Conservation (phyloP, 176 grass and related monocot genomes). For the Avena sativa region DNA sequence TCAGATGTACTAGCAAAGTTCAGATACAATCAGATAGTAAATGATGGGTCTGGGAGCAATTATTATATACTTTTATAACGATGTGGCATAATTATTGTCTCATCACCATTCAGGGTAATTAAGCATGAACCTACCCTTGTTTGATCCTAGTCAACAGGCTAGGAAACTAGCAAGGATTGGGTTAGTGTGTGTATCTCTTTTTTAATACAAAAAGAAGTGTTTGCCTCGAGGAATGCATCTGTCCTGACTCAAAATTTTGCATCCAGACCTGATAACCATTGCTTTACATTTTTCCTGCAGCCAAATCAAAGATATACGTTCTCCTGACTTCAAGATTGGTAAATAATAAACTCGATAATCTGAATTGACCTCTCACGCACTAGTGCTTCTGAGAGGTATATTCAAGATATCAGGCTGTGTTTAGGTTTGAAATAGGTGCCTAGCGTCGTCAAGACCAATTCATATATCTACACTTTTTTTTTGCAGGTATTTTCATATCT, state of each 20-base stretch:
- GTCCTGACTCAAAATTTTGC: no score
- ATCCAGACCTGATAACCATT: neutral
- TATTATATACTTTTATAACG: neutral
- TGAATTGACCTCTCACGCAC: neutral
- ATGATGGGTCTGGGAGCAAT: neutral
- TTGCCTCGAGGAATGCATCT: neutral
- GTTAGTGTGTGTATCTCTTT: neutral
- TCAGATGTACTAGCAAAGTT: neutral
- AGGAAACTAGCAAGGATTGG: conserved; percentile 17
- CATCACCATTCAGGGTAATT: neutral
- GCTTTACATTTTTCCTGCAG: neutral
- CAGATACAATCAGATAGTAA: neutral
- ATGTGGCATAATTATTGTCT: neutral
- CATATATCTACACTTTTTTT: neutral
- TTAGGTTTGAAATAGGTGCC: neutral
- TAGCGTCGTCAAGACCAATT: neutral
- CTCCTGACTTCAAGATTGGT: neutral
- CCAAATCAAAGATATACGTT: neutral
- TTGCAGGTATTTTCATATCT: neutral
- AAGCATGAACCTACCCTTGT: neutral
- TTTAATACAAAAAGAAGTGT: conserved; percentile 1
- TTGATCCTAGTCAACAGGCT: conserved; percentile 27
- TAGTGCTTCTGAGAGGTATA: neutral
- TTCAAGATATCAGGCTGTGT: neutral
- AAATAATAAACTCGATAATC: neutral